Percentiles rank a stretch among this genome's conserved stretches.
Conservation (phyloP, 1,284 basidiomycete species). For the Polyporus tsugae region DNA sequence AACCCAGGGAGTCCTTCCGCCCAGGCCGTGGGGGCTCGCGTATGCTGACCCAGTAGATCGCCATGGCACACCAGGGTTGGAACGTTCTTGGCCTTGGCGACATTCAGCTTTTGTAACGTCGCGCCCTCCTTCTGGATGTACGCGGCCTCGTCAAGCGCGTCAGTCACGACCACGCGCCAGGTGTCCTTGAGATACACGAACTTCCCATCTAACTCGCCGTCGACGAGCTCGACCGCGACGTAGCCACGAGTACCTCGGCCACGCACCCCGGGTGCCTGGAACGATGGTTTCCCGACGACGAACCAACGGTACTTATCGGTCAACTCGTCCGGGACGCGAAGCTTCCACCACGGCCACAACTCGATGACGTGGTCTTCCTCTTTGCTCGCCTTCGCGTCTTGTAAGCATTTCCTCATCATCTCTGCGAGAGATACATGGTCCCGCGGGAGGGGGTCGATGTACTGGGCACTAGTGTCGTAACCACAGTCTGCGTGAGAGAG, state of each 20-base stretch:
- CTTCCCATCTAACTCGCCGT: neutral
- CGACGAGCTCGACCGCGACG: slow-evolving; percentile 14
- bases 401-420: no score
- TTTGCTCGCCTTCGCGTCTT: no score
- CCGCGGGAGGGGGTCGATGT: no score
- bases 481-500: no score
- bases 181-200: slow-evolving; percentile 25
- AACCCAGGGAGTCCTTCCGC: neutral
- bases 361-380: slow-evolving; percentile 11
- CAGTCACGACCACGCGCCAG: slow-evolving; percentile 17
- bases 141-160: neutral
- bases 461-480: no score
- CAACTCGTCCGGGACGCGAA: neutral
- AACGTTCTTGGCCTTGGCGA: slow-evolving; percentile 27
- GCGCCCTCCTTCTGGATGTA: slow-evolving; percentile 19
- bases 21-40: neutral
- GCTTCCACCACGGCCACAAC: slow-evolving; percentile 25
- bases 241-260: slow-evolving; percentile 28
- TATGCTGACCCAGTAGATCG: slow-evolving; percentile 21
- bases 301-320: neutral
- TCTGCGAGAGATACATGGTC: no score
- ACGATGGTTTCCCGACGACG: slow-evolving; percentile 20
- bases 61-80: slow-evolving; percentile 24
- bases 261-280: slow-evolving; percentile 5
- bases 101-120: slow-evolving; percentile 25